Evolutionary conservation across 345 rosid species (phyloP), one percentile per base, ranked within the genome.

Genomic region (Heritiera fomes): DNA sequence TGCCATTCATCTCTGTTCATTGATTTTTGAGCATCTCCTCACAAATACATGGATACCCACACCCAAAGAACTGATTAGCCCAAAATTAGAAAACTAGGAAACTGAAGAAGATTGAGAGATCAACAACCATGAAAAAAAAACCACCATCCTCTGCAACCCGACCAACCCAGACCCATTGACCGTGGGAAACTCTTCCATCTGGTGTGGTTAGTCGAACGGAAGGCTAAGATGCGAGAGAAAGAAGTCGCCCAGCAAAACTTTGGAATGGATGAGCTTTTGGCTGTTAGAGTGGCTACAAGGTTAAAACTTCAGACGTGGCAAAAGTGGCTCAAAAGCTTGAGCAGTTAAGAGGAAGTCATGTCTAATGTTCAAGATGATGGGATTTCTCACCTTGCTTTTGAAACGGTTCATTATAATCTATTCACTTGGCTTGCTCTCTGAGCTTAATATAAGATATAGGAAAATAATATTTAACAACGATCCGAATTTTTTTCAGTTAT

Each of bases 251-350:
- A 66, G 6, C 78, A 81, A 13, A 91, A 81, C 63, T 88, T 84
- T 0, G 85, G 87, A 20, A 82, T 90, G 93, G 98, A 94, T n/a
- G 98, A 92, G 85, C 87, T 91, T 5, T 79, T 94, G 28, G 95
- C 92, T 5, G 88, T 84, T 20, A n/a, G n/a, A 45, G 91, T 63
- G 98, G 98, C 2, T 94, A 94, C 88, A 90, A 90, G 32, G 98
- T 94, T 0, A 81, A 83, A 78, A 81, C 94, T 10, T 88, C 97
- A 7, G 98, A 94, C 81, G 91, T 94, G 98, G 95, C 88, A 0
- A 95, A 91, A n/a, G 97, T 94, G 9, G 98, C 97, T 13, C 87
- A 84, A n/a, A 94, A 94, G 84, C 91, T 94, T 1, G 98, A 92
- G 58, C 97, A 88, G 81, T 86, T 94, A 14, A n/a, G 98, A 94